Evolutionary conservation across 129 eudicot genomes (phyloP).

Genomic region (Heracleum sosnowskyi): DNA sequence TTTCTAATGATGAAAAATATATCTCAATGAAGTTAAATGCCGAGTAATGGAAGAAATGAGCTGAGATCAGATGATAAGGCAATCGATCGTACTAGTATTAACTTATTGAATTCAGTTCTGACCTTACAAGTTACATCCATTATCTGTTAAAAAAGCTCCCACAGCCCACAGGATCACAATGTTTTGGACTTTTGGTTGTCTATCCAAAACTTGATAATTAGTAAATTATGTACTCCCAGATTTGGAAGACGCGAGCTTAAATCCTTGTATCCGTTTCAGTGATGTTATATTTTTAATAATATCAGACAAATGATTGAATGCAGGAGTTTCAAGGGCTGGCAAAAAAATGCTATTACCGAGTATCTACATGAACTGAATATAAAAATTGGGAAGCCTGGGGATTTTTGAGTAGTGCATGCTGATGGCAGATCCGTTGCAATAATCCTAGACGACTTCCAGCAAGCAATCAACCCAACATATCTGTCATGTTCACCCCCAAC

Average conservation of each 20-base stretch:
- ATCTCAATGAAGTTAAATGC: neutral
- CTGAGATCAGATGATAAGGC: neutral
- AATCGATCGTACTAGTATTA: neutral
- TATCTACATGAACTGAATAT: constrained; percentile 48
- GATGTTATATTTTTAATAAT: neutral
- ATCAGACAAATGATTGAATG: constrained; percentile 6
- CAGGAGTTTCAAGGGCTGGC: constrained; percentile 99
- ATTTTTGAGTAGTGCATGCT: constrained; percentile 27
- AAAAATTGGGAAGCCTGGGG: constrained; percentile 69
- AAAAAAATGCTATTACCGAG: constrained; percentile 70
- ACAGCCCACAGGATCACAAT: neutral
- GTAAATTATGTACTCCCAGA: neutral
- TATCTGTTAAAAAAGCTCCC: neutral
- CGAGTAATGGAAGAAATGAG: neutral
- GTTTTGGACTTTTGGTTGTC: neutral
- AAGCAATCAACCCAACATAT: neutral
- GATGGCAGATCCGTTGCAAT: neutral
- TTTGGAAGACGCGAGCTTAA: neutral
- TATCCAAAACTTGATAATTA: neutral
- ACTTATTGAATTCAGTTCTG: neutral
- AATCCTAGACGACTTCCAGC: neutral
- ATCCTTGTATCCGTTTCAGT: neutral
- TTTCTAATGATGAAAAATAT: too few relatives aligned
- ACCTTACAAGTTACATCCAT: neutral
- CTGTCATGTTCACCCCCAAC: neutral